These are phyloP conservation scores for Melanopsichium pennsylvanicum DNA, from an alignment of 1,284 basidiomycete species.

Conservation along the genomic window DNA sequence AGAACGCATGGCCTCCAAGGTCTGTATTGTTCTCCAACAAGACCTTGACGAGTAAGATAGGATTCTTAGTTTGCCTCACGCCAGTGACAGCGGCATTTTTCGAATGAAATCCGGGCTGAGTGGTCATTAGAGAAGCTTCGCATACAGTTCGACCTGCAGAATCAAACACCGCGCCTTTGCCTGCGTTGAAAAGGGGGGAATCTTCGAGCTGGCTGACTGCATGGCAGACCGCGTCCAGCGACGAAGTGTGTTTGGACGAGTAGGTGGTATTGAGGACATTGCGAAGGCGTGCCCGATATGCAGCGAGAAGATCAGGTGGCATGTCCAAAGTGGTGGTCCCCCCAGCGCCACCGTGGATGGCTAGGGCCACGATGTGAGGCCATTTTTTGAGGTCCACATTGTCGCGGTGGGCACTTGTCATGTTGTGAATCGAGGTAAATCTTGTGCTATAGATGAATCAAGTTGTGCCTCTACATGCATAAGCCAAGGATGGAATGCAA, in stretches of 20 bases:
- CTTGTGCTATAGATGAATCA: too few relatives aligned
- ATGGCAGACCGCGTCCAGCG: constrained; percentile 81
- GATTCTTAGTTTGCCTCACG: constrained; percentile 75
- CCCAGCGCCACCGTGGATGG: constrained; percentile 49
- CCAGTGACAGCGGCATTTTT: constrained; percentile 72
- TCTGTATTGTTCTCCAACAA: constrained; percentile 74
- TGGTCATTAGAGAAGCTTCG: constrained; percentile 71
- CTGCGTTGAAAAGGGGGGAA: constrained; percentile 78
- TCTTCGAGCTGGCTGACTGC: constrained; percentile 80
- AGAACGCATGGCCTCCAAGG: constrained; percentile 73
- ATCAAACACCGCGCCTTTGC: constrained; percentile 67
- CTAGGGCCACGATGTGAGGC: constrained; percentile 29
- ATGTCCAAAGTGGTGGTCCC: constrained; percentile 25
- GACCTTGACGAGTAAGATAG: constrained; percentile 75
- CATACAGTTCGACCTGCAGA: constrained; percentile 74
- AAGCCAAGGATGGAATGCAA: too few relatives aligned
- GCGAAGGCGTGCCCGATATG: constrained; percentile 72
- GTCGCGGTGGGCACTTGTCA: too few relatives aligned
- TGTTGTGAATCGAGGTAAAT: too few relatives aligned
- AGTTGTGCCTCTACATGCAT: too few relatives aligned
- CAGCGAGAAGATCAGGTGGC: constrained; percentile 68
- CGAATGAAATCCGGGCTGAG: constrained; percentile 11
- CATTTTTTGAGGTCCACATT: neutral
- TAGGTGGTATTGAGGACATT: constrained; percentile 74
- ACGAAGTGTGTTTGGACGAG: constrained; percentile 74